Evolutionary conservation across 257 asterid species (phyloP).

Genomic region (Verbena officinalis): DNA sequence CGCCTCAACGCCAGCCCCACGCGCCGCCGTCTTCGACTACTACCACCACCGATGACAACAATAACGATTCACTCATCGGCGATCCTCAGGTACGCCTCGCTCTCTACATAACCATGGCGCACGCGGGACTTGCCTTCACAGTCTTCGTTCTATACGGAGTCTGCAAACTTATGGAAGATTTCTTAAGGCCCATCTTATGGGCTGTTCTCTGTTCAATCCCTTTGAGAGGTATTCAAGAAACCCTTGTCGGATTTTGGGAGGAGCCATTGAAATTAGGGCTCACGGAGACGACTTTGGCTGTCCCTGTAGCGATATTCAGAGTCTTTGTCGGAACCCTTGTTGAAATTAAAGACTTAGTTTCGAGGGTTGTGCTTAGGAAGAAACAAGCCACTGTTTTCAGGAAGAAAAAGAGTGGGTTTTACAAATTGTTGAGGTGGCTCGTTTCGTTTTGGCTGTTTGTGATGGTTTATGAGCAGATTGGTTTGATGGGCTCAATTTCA

Average conservation of each 20-base stretch:
- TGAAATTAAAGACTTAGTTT: conserved; percentile 59
- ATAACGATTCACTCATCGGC: conserved; percentile 38
- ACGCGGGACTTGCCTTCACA: conserved; percentile 76
- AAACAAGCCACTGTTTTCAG: conserved; percentile 39
- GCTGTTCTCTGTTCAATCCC: conserved; percentile 95
- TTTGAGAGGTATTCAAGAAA: conserved; percentile 80
- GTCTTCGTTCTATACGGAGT: conserved; percentile 72
- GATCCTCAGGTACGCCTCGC: conserved; percentile 98
- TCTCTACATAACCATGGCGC: conserved; percentile 96
- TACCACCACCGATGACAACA: conserved; percentile 23
- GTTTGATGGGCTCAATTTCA: conserved; percentile 59
- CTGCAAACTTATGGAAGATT: conserved; percentile 76
- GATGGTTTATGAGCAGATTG: conserved; percentile 74
- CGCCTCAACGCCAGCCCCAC: conserved; percentile 38
- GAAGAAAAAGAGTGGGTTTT: conserved; percentile 72
- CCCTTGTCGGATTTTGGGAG: conserved; percentile 88
- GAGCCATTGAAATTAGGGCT: conserved; percentile 85
- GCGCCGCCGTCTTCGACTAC: conserved; percentile 31
- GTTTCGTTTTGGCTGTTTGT: conserved; percentile 91
- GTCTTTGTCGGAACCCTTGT: conserved; percentile 77
- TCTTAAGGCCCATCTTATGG: conserved; percentile 85
- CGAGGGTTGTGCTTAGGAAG: conserved; percentile 52
- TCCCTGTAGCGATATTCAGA: conserved; percentile 81
- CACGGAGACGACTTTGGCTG: conserved; percentile 81
- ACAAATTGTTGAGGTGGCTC: conserved; percentile 70